Base-by-base conservation (phyloP, 139 green algal genomes). In the Tetratostichococcus sp. region DNA sequence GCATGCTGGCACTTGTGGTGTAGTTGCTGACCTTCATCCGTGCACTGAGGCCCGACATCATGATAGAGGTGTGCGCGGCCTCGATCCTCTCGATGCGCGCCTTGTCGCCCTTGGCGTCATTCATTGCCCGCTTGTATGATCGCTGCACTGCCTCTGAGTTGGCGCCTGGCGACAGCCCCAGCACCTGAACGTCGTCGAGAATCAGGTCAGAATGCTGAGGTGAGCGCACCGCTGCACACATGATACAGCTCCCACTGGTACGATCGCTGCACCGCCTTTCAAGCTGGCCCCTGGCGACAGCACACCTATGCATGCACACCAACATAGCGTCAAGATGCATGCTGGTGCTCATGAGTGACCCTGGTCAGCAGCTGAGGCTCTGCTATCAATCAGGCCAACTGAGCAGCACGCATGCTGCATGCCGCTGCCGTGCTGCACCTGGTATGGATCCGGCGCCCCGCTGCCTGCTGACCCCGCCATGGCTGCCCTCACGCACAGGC, bases 1-100 rank as follows among this genome's bases (percentile, higher is more conserved):
- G n/a, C n/a, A n/a, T n/a, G n/a, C n/a, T n/a, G 39, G 39, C 39
- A 50, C 8, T 14, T 8, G 35, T 30, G n/a, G 34, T 57, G 23
- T 2, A 19, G 25, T 17, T 6, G 28, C 72, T 30, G 35, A 70
- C 83, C 82, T 83, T 30, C 42, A 89, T 68, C 0, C 86, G 67
- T 22, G 79, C 65, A 21, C 74, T 80, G 26, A 91, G 75, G 26
- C 71, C 33, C 6, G 76, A 74, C 87, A 91, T 91, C 79, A 91
- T 85, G 23, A 91, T 71, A 25, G 43, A 62, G 1, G 79, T 82
- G 77, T 91, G 87, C 8, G 87, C 87, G 5, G 75, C 65, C 39
- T 91, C 87, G 11, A 91, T 86, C 19, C 30, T 67, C 19, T 65
- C 59, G 32, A 72, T 50, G 42, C 59, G 72, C 17, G 74, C 75